Evolutionary conservation across 768 basidiomycete species (phyloP).

Genomic region (Nidularia pulvinata): DNA sequence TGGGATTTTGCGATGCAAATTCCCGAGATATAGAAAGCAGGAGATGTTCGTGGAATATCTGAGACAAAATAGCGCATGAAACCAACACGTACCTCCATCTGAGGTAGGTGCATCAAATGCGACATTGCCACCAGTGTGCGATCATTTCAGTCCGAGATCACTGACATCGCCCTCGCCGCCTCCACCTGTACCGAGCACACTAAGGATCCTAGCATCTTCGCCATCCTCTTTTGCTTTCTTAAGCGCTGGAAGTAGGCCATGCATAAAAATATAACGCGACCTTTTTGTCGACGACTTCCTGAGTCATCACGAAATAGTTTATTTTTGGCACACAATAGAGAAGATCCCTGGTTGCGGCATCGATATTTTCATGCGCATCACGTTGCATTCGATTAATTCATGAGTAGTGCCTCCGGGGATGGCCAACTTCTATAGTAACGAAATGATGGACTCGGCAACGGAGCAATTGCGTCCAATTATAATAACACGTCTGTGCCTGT

Average conservation of each 20-base stretch:
- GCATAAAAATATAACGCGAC: neutral
- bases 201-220: constrained; percentile 48
- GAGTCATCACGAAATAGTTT: neutral
- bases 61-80: no score
- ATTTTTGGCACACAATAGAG: neutral
- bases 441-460: neutral
- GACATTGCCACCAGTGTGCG: constrained; percentile 14
- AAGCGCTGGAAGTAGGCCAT: constrained; percentile 28
- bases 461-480: neutral
- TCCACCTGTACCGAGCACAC: constrained; percentile 30
- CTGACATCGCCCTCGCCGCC: constrained; percentile 34
- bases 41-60: no score
- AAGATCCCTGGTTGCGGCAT: neutral
- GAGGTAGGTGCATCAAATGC: no score
- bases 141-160: constrained; percentile 46
- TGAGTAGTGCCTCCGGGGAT: neutral
- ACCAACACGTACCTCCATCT: no score
- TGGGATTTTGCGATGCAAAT: no score
- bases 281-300: neutral
- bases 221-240: constrained; percentile 36
- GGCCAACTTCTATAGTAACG: neutral
- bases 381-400: neutral
- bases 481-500: neutral
- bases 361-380: neutral
- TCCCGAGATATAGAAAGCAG: no score